Conservation (phyloP, 495 filamentous ascomycete genomes). For the Penicillium psychrofluorescens region DNA sequence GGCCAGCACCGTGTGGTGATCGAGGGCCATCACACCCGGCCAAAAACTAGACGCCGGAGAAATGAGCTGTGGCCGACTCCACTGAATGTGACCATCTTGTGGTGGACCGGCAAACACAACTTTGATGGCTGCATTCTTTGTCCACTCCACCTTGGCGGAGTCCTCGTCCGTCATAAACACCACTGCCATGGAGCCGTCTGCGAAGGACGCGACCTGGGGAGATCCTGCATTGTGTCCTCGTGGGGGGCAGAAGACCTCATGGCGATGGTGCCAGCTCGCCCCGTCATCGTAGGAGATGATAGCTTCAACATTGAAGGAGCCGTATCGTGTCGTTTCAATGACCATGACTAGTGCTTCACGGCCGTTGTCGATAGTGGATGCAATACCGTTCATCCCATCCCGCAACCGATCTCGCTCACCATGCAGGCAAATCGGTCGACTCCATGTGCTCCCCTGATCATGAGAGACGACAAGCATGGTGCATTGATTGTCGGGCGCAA, state of each 20-base stretch:
- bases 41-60: conserved; percentile 31
- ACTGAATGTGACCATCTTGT: conserved; percentile 26
- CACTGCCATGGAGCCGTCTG: conserved; percentile 48
- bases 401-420: conserved; percentile 36
- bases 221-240: conserved; percentile 46
- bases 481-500: conserved; percentile 49
- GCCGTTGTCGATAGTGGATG: conserved; percentile 31
- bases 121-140: conserved; percentile 34
- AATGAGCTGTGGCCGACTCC: conserved; percentile 21
- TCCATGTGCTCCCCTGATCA: conserved; percentile 50
- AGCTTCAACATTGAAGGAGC: conserved; percentile 47
- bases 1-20: conserved; percentile 27
- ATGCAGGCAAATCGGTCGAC: conserved; percentile 34
- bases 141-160: conserved; percentile 24
- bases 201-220: conserved; percentile 50
- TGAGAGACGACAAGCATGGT: conserved; percentile 48
- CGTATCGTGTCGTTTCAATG: conserved; percentile 48
- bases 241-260: conserved; percentile 41
- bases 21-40: conserved; percentile 35
- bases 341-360: conserved; percentile 46
- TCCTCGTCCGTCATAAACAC: conserved; percentile 62
- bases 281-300: conserved; percentile 53
- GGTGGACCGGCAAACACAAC: conserved; percentile 30
- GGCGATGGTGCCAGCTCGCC: conserved; percentile 42
- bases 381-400: conserved; percentile 58